These are phyloP conservation scores for Penicillium nucicola DNA, from an alignment of 495 filamentous ascomycete genomes.

Conservation along the genomic window DNA sequence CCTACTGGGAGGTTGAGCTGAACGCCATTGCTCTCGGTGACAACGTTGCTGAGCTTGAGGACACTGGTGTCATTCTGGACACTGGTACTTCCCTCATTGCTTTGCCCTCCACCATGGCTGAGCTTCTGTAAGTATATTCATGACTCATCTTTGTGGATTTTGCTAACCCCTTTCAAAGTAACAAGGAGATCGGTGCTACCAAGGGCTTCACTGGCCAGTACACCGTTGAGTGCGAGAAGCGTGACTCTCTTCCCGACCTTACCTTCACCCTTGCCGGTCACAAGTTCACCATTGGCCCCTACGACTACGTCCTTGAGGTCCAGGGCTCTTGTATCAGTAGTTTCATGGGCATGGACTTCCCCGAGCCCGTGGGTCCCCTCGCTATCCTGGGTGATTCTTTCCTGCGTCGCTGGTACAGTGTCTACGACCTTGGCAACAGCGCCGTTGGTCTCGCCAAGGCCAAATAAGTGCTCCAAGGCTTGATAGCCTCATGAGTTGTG, in stretches of 20 bases:
- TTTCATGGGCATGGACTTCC: slow-evolving; percentile 98
- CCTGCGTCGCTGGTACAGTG: slow-evolving; percentile 94
- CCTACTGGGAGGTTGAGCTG: slow-evolving; percentile 99
- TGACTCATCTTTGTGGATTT: background rate
- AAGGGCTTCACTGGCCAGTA: slow-evolving; percentile 96
- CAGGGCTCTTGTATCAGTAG: slow-evolving; percentile 93
- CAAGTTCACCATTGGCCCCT: slow-evolving; percentile 84
- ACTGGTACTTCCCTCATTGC: slow-evolving; percentile 98
- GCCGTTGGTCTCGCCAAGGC: slow-evolving; percentile 85
- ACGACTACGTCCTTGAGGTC: slow-evolving; percentile 95
- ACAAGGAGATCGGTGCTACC: slow-evolving; percentile 96
- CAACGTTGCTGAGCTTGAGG: slow-evolving; percentile 77
- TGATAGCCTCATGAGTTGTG: slow-evolving; percentile 1
- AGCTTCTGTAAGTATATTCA: slow-evolving; percentile 66
- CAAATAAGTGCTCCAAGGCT: slow-evolving; percentile 45
- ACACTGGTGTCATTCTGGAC: slow-evolving; percentile 95
- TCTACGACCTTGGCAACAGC: slow-evolving; percentile 86
- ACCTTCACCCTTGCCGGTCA: slow-evolving; percentile 83
- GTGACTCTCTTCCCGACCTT: slow-evolving; percentile 78
- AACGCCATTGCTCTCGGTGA: slow-evolving; percentile 87
- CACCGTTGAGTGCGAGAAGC: slow-evolving; percentile 82
- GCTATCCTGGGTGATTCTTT: slow-evolving; percentile 98
- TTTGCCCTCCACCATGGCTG: slow-evolving; percentile 85
- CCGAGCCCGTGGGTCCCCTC: slow-evolving; percentile 83
- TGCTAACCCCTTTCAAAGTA: slow-evolving; percentile 45